Conservation (phyloP, 1,139 yeast species). For the Suhomyces atakaporum region DNA sequence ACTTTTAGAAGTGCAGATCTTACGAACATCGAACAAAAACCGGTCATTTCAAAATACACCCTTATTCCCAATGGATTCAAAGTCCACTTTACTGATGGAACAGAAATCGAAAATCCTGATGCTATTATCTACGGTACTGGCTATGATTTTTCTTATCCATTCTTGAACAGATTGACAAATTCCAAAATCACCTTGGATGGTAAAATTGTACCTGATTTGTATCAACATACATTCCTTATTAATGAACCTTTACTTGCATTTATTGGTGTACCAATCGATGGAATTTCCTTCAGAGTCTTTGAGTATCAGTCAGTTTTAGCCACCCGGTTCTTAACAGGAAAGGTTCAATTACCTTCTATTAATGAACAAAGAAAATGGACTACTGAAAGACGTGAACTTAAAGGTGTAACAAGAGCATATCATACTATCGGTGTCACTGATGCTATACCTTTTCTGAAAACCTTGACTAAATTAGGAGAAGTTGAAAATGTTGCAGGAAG, state of each 20-base stretch:
- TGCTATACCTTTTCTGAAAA: constrained; percentile 22
- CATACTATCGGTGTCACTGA: constrained; percentile 41
- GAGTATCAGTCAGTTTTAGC: constrained; percentile 45
- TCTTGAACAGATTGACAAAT: constrained; percentile 29
- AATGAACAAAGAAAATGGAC: constrained; percentile 36
- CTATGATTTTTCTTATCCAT: constrained; percentile 46
- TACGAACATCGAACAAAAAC: constrained; percentile 25
- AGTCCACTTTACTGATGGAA: constrained; percentile 33
- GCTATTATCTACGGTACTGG: constrained; percentile 48
- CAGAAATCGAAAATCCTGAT: constrained; percentile 32
- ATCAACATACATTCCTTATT: constrained; percentile 40
- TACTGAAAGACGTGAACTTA: constrained; percentile 23
- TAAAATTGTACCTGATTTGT: constrained; percentile 29
- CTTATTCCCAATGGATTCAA: constrained; percentile 21
- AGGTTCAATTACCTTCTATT: constrained; percentile 30
- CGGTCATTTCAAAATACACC: constrained; percentile 25
- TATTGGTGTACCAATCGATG: constrained; percentile 48
- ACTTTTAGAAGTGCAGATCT: constrained; percentile 15
- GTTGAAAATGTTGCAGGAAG: constrained; percentile 33
- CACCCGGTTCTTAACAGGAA: constrained; percentile 37
- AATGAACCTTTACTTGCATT: constrained; percentile 40
- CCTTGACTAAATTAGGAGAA: constrained; percentile 30
- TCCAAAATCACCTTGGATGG: constrained; percentile 30
- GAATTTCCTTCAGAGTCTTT: constrained; percentile 39
- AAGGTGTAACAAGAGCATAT: constrained; percentile 38